phyloP scores from a whole-genome alignment of 192 early-diverging fungal species.

The Ambispora gerdemannii region DNA sequence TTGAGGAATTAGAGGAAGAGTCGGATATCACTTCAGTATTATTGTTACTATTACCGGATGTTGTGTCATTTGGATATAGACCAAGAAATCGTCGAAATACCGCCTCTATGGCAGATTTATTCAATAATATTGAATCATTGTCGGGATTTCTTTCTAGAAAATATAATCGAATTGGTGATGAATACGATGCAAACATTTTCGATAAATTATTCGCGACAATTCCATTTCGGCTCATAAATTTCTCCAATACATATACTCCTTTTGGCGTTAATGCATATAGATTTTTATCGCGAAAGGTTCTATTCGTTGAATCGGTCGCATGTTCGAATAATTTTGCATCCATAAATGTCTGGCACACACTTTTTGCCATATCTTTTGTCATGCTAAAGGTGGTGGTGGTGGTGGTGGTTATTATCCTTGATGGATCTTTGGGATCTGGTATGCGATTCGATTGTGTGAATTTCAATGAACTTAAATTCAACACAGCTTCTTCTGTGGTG shows the following conservation, averaged over 20 bases:
- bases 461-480: constrained; percentile 44
- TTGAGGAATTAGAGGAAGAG: constrained; percentile 19
- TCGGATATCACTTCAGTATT: neutral
- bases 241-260: constrained; percentile 47
- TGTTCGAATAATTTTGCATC: constrained; percentile 48
- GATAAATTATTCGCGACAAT: constrained; percentile 39
- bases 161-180: constrained; percentile 32
- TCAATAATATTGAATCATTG: constrained; percentile 47
- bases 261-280: constrained; percentile 49
- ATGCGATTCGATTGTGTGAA: constrained; percentile 46
- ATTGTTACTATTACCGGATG: constrained; percentile 10
- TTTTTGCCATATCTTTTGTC: constrained; percentile 54
- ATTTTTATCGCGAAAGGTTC: constrained; percentile 45
- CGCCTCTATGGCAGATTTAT: constrained; percentile 35
- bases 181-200: constrained; percentile 29
- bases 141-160: constrained; percentile 45
- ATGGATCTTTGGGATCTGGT: constrained; percentile 50
- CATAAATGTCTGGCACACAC: constrained; percentile 52
- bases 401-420: constrained; percentile 46
- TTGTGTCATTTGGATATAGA: constrained; percentile 37
- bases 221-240: constrained; percentile 45
- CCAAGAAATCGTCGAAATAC: constrained; percentile 49
- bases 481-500: constrained; percentile 52
- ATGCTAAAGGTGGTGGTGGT: constrained; percentile 59
- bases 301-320: constrained; percentile 41